Conservation (phyloP, 345 rosid genomes). For the Jatropha curcas region DNA sequence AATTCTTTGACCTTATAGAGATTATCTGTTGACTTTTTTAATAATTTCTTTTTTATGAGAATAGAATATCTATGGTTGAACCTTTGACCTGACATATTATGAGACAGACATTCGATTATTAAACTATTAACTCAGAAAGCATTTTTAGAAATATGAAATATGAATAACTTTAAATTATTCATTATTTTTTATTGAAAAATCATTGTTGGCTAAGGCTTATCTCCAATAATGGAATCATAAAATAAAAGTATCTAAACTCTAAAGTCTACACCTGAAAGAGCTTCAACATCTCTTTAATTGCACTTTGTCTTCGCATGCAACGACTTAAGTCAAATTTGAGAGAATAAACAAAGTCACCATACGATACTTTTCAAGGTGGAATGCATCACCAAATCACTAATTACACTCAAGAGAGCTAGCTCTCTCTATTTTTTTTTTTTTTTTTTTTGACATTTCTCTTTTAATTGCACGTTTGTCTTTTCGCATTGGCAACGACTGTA, state of each 20-base stretch:
- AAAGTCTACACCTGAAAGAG: conserved; percentile 2
- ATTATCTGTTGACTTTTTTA: no score
- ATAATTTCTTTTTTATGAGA: no score
- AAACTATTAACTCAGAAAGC: no score
- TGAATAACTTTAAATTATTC: no score
- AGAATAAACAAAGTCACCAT: conserved; percentile 12
- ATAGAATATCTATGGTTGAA: no score
- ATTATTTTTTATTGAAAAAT: not conserved
- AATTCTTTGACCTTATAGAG: no score
- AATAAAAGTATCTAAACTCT: not conserved
- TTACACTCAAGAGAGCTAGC: not conserved
- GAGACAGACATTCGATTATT: no score
- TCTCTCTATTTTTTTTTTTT: not conserved
- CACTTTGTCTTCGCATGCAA: conserved; percentile 24
- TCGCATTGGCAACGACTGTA: no score
- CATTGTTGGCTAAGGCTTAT: conserved; percentile 17
- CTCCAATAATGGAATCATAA: not conserved
- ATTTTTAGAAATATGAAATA: no score
- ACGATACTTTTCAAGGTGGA: conserved; percentile 23
- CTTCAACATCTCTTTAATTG: conserved; percentile 2
- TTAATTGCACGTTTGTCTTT: no score
- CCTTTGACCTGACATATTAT: no score
- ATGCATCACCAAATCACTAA: conserved; percentile 38
- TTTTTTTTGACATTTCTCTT: no score
- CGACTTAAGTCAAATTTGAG: conserved; percentile 38